A percentile compares a stretch with the other conserved stretches of the same genome.
phyloP scores from a whole-genome alignment of 1,284 basidiomycete genomes.

The Abortiporus biennis region DNA sequence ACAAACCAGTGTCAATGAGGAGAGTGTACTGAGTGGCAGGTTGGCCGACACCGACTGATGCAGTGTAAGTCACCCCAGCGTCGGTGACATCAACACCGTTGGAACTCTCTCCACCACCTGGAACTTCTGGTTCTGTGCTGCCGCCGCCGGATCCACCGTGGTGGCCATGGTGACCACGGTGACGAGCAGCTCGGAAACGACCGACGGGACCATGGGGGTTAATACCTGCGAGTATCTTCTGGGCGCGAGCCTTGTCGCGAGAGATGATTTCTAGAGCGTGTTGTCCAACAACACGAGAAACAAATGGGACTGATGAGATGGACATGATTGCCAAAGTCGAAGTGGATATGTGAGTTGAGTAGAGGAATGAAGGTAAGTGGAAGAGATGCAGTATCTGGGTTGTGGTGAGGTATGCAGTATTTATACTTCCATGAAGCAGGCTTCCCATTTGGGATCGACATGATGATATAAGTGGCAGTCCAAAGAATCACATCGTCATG shows the following conservation, averaged over 20 bases:
- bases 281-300: conserved; percentile 30
- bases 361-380: no score
- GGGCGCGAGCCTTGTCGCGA: conserved; percentile 46
- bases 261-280: conserved; percentile 42
- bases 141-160: conserved; percentile 16
- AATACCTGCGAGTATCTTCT: conserved; percentile 43
- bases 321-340: no score
- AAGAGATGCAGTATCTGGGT: no score
- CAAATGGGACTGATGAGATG: conserved; percentile 45
- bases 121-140: conserved; percentile 6
- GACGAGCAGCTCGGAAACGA: conserved; percentile 15
- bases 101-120: conserved; percentile 9
- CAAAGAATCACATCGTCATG: no score
- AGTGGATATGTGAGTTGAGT: no score
- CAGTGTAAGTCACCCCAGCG: conserved; percentile 48
- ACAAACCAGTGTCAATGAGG: conserved; percentile 47
- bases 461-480: no score
- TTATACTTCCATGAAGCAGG: no score
- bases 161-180: conserved; percentile 20
- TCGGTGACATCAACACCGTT: conserved; percentile 48
- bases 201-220: conserved; percentile 43
- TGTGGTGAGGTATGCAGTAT: no score
- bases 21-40: conserved; percentile 53
- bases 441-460: no score
- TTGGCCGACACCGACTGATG: conserved; percentile 49